Percentiles rank a stretch among this genome's conserved stretches.
These are phyloP conservation scores for Gentiana straminea DNA, from an alignment of 257 asterid genomes.

Conservation along the genomic window DNA sequence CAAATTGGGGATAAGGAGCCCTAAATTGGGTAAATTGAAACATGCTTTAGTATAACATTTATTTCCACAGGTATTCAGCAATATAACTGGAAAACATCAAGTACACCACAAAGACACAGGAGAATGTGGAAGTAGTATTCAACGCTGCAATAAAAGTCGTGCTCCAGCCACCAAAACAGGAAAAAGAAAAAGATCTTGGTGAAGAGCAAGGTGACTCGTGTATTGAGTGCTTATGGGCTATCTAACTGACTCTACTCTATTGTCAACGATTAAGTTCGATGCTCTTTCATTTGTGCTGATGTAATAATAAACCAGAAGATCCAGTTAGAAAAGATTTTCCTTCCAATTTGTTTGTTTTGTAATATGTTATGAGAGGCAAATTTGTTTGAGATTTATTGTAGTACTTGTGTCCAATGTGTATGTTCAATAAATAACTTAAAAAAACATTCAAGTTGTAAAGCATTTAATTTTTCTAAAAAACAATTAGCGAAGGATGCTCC, in stretches of 20 bases:
- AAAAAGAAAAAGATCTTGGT: constrained; percentile 43
- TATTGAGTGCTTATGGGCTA: constrained; percentile 11
- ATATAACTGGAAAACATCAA: too few relatives aligned
- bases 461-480: too few relatives aligned
- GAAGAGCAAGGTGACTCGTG: constrained; percentile 26
- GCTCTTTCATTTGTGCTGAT: constrained; percentile 28
- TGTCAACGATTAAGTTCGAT: background rate
- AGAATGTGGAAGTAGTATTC: constrained; percentile 47
- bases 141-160: constrained; percentile 52
- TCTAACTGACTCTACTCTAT: constrained; percentile 13
- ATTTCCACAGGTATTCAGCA: too few relatives aligned
- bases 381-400: background rate
- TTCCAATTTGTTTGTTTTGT: constrained; percentile 10
- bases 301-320: constrained; percentile 33
- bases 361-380: background rate
- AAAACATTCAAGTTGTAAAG: background rate
- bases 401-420: too few relatives aligned
- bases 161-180: constrained; percentile 45
- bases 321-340: constrained; percentile 18
- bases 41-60: too few relatives aligned
- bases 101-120: too few relatives aligned
- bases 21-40: too few relatives aligned
- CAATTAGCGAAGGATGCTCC: too few relatives aligned
- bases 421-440: too few relatives aligned
- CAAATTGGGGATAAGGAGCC: too few relatives aligned